phyloP scores from a whole-genome alignment of 805 yeast genomes.

The Starmerella tilneyi region DNA sequence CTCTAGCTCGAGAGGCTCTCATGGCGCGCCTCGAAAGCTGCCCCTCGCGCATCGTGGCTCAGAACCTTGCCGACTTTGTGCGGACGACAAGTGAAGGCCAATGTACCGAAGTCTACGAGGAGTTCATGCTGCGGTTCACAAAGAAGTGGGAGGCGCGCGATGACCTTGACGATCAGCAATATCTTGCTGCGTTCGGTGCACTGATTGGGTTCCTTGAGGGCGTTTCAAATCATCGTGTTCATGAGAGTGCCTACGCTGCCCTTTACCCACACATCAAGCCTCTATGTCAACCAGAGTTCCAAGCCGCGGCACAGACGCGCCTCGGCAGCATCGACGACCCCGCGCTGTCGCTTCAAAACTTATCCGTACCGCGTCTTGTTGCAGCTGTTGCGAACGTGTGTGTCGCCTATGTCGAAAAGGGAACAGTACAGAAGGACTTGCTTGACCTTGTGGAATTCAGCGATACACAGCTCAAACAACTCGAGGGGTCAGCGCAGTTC shows the following conservation, averaged over 20 bases:
- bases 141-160: slow-evolving; percentile 1
- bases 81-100: neutral
- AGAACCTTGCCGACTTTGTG: slow-evolving; percentile 4
- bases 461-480: slow-evolving; percentile 8
- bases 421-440: slow-evolving; percentile 5
- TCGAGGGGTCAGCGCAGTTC: slow-evolving; percentile 13
- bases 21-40: slow-evolving; percentile 36
- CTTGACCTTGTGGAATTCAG: slow-evolving; percentile 8
- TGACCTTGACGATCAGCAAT: neutral
- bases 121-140: slow-evolving; percentile 8
- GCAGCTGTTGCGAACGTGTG: slow-evolving; percentile 10
- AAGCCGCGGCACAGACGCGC: slow-evolving; percentile 1
- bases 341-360: neutral
- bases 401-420: slow-evolving; percentile 16
- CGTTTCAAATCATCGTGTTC: neutral
- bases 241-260: neutral
- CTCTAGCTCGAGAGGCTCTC: neutral
- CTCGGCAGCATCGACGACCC: neutral
- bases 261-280: neutral
- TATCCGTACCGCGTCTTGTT: neutral
- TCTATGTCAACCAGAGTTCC: slow-evolving; percentile 5
- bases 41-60: slow-evolving; percentile 18
- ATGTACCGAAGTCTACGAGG: neutral
- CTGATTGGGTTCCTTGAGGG: slow-evolving; percentile 19
- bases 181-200: slow-evolving; percentile 6